Evolutionary conservation across 2,329 filamentous ascomycete genomes (phyloP).

Genomic region (Apiospora aurea): DNA sequence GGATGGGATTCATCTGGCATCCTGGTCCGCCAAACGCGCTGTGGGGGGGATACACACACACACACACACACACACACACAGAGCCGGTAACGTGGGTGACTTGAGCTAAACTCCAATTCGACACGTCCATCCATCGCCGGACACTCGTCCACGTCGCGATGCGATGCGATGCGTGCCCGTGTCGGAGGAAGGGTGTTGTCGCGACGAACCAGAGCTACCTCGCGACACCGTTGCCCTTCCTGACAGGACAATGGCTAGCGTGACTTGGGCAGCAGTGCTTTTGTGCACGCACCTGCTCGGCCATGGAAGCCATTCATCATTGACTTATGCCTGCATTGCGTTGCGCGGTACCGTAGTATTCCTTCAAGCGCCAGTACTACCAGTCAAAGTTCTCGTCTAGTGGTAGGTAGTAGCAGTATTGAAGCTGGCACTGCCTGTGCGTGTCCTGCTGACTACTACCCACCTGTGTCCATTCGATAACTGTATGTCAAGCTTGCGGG

Average conservation of each 20-base stretch:
- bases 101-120: constrained; percentile 12
- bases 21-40: constrained; percentile 4
- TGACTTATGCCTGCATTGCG: constrained; percentile 4
- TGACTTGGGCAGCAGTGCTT: constrained; percentile 20
- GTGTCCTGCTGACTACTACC: constrained; percentile 6
- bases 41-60: neutral
- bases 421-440: neutral
- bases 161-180: constrained; percentile 10
- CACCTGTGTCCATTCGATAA: neutral
- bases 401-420: neutral
- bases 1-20: neutral
- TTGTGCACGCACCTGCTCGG: neutral
- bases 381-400: constrained; percentile 1
- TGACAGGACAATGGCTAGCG: constrained; percentile 7
- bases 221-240: neutral
- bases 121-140: neutral
- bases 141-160: constrained; percentile 17
- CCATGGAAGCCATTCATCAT: neutral
- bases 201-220: constrained; percentile 16
- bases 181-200: constrained; percentile 13
- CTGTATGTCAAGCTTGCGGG: neutral
- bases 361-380: constrained; percentile 12
- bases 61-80: neutral
- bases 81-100: constrained; percentile 8
- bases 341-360: constrained; percentile 3